Evolutionary conservation across 148 eudicot species (phyloP).

Genomic region (Rhododendron mucronatum): DNA sequence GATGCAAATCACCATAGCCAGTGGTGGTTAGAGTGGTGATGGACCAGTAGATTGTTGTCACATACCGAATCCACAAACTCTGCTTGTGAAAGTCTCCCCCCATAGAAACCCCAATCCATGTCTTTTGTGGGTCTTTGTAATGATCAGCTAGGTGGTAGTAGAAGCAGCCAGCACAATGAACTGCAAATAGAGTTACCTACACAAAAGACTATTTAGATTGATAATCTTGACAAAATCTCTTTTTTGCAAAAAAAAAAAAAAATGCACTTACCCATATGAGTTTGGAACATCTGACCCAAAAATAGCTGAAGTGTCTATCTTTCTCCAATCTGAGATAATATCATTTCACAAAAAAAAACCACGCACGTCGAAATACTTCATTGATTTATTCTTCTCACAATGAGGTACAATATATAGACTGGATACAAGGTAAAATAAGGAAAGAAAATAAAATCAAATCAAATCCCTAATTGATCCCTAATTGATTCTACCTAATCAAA

Average conservation of each 20-base stretch:
- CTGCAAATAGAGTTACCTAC: slow-evolving; percentile 76
- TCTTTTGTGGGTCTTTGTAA: slow-evolving; percentile 36
- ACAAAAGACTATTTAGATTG: background rate
- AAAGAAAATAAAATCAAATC: too few relatives aligned
- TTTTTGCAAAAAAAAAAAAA: background rate
- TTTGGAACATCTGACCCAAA: slow-evolving; percentile 58
- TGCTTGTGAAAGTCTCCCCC: slow-evolving; percentile 25
- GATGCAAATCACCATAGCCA: slow-evolving; percentile 88
- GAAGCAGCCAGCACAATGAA: slow-evolving; percentile 73
- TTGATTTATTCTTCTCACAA: too few relatives aligned
- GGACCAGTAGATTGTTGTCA: slow-evolving; percentile 75
- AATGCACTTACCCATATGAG: slow-evolving; percentile 58
- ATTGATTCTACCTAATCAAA: too few relatives aligned
- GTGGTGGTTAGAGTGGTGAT: slow-evolving; percentile 71
- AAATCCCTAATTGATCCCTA: too few relatives aligned
- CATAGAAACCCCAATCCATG: slow-evolving; percentile 51
- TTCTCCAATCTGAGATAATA: slow-evolving; percentile 59
- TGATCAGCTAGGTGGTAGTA: slow-evolving; percentile 50
- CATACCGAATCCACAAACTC: slow-evolving; percentile 44
- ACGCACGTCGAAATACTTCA: too few relatives aligned
- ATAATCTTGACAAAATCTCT: background rate
- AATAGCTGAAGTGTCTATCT: slow-evolving; percentile 57
- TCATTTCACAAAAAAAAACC: background rate
- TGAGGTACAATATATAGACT: too few relatives aligned
- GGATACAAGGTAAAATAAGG: too few relatives aligned